Conservation (phyloP, 805 yeast species). For the Cyberlindnera galapagoensis region DNA sequence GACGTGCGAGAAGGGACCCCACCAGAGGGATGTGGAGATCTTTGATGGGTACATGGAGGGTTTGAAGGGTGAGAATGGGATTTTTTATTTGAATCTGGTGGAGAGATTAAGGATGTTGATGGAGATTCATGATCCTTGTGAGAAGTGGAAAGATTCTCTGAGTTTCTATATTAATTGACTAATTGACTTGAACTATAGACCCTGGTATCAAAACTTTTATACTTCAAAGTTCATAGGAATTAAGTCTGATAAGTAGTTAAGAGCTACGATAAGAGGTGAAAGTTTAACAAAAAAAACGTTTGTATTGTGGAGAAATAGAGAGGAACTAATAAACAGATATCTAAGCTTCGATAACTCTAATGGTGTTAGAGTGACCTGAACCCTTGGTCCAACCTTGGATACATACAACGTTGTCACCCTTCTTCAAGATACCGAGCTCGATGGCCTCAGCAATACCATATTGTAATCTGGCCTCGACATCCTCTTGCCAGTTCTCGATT, state of each 20-base stretch:
- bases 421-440: constrained; percentile 74
- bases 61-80: constrained; percentile 24
- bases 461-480: constrained; percentile 90
- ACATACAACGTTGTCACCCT: constrained; percentile 87
- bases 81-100: constrained; percentile 9
- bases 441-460: constrained; percentile 90
- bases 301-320: no score
- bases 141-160: constrained; percentile 1
- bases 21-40: constrained; percentile 30
- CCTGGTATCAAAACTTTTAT: no score
- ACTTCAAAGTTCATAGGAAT: no score
- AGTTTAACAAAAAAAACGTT: no score
- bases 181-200: no score
- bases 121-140: constrained; percentile 5
- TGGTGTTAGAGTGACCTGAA: constrained; percentile 97
- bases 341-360: constrained; percentile 82
- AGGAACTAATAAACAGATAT: no score
- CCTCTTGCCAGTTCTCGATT: constrained; percentile 84
- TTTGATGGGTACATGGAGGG: constrained; percentile 29
- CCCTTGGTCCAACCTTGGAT: constrained; percentile 99
- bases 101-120: constrained; percentile 14
- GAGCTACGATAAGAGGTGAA: no score
- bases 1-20: constrained; percentile 32
- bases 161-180: no score
- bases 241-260: no score